Evolutionary conservation across 352 stramenopile species (phyloP).

Genomic region (Poterioochromonas sp.): DNA sequence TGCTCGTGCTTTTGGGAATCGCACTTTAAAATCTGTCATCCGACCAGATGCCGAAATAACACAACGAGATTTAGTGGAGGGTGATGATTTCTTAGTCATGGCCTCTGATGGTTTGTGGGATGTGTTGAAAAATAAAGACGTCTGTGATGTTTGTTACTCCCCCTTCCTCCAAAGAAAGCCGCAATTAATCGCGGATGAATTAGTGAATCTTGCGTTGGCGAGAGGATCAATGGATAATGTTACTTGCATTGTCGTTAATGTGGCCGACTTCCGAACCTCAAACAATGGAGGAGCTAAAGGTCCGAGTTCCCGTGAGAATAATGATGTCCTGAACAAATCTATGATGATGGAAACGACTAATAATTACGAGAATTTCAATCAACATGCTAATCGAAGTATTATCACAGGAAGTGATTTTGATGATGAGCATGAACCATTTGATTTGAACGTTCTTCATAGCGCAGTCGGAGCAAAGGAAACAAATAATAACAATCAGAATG

Average conservation of each 20-base stretch:
- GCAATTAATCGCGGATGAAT: conserved; percentile 1
- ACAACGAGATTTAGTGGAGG: conserved; percentile 50
- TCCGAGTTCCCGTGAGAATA: not conserved
- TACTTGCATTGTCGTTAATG: conserved; percentile 31
- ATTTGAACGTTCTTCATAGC: no score
- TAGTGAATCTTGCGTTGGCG: conserved; percentile 4
- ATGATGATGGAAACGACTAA: no score
- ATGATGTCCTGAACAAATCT: no score
- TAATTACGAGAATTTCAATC: no score
- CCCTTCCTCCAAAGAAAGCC: not conserved
- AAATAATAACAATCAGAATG: no score
- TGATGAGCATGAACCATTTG: no score
- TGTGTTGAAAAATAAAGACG: conserved; percentile 71
- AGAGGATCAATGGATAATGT: conserved; percentile 37
- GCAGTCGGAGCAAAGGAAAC: no score
- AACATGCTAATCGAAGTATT: no score
- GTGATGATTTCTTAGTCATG: conserved; percentile 71
- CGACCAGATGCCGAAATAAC: conserved; percentile 66
- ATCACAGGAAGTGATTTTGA: no score
- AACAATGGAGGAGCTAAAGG: not conserved
- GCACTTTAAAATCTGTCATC: conserved; percentile 76
- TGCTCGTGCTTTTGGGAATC: conserved; percentile 68
- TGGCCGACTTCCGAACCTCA: not conserved
- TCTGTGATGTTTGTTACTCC: conserved; percentile 42
- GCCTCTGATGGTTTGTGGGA: conserved; percentile 83